Evolutionary conservation across 208 protist genomes (phyloP).

Genomic region (Trypanosoma melophagium): DNA sequence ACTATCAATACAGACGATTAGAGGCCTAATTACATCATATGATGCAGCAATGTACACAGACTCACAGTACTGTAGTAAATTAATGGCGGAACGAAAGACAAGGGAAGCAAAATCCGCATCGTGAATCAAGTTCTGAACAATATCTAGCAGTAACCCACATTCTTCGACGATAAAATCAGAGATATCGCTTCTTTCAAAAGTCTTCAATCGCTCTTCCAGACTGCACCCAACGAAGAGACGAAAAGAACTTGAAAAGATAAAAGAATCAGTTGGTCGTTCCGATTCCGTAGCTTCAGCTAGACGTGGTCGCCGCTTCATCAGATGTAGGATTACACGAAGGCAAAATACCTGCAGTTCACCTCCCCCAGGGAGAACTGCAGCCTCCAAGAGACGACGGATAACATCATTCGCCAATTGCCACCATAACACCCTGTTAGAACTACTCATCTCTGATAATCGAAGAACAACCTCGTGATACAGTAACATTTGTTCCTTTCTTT

Average conservation of each 20-base stretch:
- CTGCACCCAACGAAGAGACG: conserved; percentile 21
- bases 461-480: conserved; percentile 13
- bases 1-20: conserved; percentile 30
- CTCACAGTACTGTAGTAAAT: conserved; percentile 33
- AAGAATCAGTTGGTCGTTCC: conserved; percentile 31
- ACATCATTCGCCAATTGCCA: conserved; percentile 32
- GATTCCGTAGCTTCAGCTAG: conserved; percentile 31
- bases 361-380: not conserved
- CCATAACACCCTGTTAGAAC: conserved; percentile 34
- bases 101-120: conserved; percentile 28
- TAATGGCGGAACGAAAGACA: conserved; percentile 36
- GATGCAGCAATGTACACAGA: not conserved
- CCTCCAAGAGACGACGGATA: conserved; percentile 22
- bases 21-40: not conserved
- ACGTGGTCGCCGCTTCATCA: conserved; percentile 42
- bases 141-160: conserved; percentile 22
- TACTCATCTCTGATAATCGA: conserved; percentile 8
- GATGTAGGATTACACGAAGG: conserved; percentile 28
- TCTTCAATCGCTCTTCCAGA: not conserved
- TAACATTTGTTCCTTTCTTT: not conserved
- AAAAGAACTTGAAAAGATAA: conserved; percentile 44
- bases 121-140: conserved; percentile 35
- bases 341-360: not conserved
- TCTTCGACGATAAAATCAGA: not conserved
- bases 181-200: not conserved